A percentile compares a stretch with the other conserved stretches of the same genome.
phyloP scores from a whole-genome alignment of 306 rosid species.

The Phaseolus lunatus region DNA sequence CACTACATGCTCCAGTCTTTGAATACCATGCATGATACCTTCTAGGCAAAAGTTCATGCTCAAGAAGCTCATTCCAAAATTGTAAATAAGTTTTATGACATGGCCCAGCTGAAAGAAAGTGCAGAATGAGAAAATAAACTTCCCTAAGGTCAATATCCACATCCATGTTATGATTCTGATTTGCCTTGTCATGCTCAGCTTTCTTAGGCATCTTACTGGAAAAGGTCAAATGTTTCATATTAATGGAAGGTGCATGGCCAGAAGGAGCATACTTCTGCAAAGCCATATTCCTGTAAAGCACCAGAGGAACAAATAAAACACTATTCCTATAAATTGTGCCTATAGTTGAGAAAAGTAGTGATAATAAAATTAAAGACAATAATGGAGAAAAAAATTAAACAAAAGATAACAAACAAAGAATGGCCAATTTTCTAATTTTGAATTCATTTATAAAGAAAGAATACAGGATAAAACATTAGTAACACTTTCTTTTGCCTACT shows the following conservation, averaged over 20 bases:
- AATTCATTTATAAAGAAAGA: conserved; percentile 31
- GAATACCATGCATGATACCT: conserved; percentile 98
- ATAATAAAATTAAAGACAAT: conserved; percentile 22
- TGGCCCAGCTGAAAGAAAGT: conserved; percentile 95
- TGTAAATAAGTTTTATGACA: conserved; percentile 79
- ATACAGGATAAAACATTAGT: conserved; percentile 34
- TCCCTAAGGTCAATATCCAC: conserved; percentile 86
- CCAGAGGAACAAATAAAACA: conserved; percentile 41
- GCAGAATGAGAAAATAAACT: conserved; percentile 96
- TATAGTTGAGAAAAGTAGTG: conserved; percentile 18
- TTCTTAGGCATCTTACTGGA: conserved; percentile 62
- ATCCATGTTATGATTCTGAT: conserved; percentile 61
- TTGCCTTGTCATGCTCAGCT: conserved; percentile 53
- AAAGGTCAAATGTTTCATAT: conserved; percentile 67
- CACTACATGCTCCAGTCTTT: conserved; percentile 71
- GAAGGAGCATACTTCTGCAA: conserved; percentile 76
- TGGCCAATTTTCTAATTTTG: conserved; percentile 25
- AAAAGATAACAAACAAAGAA: conserved; percentile 24
- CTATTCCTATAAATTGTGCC: not conserved
- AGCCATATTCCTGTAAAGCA: conserved; percentile 80
- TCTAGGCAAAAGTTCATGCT: conserved; percentile 95
- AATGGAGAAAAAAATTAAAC: conserved; percentile 9
- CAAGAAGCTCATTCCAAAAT: conserved; percentile 89
- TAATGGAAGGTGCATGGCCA: conserved; percentile 68
- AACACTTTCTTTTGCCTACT: conserved; percentile 31